phyloP scores from a whole-genome alignment of 495 filamentous ascomycete genomes.

The Penicilliopsis zonata region DNA sequence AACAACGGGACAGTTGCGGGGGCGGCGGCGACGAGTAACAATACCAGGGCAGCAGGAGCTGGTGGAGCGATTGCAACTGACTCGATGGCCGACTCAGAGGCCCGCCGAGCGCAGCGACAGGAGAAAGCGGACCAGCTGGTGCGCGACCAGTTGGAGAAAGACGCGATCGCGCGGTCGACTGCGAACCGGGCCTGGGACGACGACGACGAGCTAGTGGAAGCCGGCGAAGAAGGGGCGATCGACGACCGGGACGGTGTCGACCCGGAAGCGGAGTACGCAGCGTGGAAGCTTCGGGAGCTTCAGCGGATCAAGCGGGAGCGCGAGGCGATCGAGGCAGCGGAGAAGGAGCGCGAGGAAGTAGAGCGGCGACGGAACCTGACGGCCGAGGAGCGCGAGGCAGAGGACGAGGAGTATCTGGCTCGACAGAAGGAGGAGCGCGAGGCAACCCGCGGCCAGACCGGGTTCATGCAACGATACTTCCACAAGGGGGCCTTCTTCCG shows the following conservation, averaged over 20 bases:
- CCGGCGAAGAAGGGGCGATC: constrained; percentile 51
- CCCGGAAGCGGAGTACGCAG: constrained; percentile 77
- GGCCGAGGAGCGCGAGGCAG: constrained; percentile 72
- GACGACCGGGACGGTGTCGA: constrained; percentile 82
- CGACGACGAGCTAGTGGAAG: constrained; percentile 58
- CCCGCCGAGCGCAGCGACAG: constrained; percentile 37
- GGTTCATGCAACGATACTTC: constrained; percentile 90
- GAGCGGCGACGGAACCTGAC: constrained; percentile 82
- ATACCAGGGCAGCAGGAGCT: background rate
- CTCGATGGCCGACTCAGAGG: constrained; percentile 44
- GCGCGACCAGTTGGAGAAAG: constrained; percentile 76
- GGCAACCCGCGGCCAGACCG: constrained; percentile 71
- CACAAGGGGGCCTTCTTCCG: constrained; percentile 95
- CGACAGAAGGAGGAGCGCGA: constrained; percentile 75
- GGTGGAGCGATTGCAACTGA: constrained; percentile 34
- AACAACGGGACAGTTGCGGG: constrained; percentile 16
- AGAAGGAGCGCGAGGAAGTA: constrained; percentile 80
- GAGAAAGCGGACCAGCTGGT: constrained; percentile 66
- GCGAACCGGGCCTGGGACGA: constrained; percentile 84
- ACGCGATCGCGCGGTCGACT: constrained; percentile 58
- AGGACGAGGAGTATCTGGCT: constrained; percentile 69
- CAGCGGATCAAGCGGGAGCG: constrained; percentile 77
- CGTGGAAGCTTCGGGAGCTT: constrained; percentile 90
- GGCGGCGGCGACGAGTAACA: constrained; percentile 11
- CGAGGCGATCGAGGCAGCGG: constrained; percentile 67